phyloP scores from a whole-genome alignment of 345 rosid genomes.

The Arabidopsis thaliana region TAIR10.1 NC_003076.8:3789501-3790000 shows the following conservation, averaged over 20 bases:
- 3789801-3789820: slow-evolving; percentile 20
- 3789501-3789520: background rate
- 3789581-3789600: background rate
- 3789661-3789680: background rate
- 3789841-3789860: slow-evolving; percentile 36
- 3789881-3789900: slow-evolving; percentile 54
- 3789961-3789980: background rate
- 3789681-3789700: slow-evolving; percentile 3
- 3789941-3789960: slow-evolving; percentile 20
- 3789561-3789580: background rate
- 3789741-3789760: slow-evolving; percentile 39
- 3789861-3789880: slow-evolving; percentile 54
- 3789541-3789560: background rate
- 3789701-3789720: background rate
- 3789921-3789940: slow-evolving; percentile 15
- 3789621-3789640: background rate
- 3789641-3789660: background rate
- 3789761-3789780: slow-evolving; percentile 29
- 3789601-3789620: background rate
- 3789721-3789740: slow-evolving; percentile 10
- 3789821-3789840: slow-evolving; percentile 30
- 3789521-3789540: slow-evolving; percentile 1
- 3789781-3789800: slow-evolving; percentile 39
- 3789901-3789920: slow-evolving; percentile 41
- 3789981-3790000: slow-evolving; percentile 15